Conservation (phyloP, 1,139 yeast species). For the Tardiomyces depauwii region DNA sequence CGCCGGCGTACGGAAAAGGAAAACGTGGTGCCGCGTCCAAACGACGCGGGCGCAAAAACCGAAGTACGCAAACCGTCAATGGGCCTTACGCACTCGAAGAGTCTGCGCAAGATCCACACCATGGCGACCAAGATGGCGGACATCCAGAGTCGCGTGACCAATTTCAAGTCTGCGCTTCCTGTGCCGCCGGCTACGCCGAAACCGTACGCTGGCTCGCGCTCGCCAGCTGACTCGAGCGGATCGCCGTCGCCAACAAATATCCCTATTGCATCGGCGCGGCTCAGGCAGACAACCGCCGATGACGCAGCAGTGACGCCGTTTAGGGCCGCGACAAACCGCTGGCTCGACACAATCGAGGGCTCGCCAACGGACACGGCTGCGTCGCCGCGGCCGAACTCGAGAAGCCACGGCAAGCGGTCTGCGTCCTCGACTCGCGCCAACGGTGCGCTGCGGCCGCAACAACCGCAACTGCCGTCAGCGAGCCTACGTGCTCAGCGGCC, state of each 20-base stretch:
- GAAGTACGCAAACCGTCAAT: slow-evolving; percentile 1
- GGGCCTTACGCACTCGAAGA: slow-evolving; percentile 19
- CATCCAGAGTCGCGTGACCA: slow-evolving; percentile 21
- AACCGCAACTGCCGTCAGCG: too few relatives aligned
- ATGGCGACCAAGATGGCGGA: slow-evolving; percentile 23
- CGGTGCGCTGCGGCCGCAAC: too few relatives aligned
- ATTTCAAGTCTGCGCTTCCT: slow-evolving; percentile 15
- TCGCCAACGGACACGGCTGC: slow-evolving; percentile 8
- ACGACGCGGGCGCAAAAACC: background rate
- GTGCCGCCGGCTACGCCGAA: background rate
- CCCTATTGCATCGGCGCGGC: background rate
- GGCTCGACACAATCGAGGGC: slow-evolving; percentile 11
- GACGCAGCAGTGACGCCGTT: background rate
- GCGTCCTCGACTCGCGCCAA: background rate
- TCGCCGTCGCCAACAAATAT: background rate
- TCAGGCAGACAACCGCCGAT: background rate
- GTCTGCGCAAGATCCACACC: slow-evolving; percentile 24
- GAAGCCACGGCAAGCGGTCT: background rate
- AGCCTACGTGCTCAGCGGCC: too few relatives aligned
- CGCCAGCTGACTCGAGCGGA: background rate
- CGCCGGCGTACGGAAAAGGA: background rate
- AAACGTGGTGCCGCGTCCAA: background rate
- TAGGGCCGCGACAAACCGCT: background rate
- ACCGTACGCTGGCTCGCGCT: background rate
- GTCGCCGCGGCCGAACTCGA: background rate